phyloP scores from a whole-genome alignment of 768 basidiomycete species.

The Boletus insuetus region DNA sequence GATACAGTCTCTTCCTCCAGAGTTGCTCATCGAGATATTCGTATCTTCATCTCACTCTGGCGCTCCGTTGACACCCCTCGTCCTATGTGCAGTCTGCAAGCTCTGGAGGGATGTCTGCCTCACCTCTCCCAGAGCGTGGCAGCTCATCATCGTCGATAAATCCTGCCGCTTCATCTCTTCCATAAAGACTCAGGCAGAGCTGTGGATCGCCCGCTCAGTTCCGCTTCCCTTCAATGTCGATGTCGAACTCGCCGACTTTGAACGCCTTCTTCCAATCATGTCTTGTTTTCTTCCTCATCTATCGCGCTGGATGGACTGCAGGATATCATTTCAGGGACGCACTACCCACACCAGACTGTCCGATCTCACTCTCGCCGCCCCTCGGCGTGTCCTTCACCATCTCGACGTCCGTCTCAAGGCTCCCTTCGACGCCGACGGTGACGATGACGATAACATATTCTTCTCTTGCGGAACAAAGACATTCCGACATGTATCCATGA shows the following conservation, averaged over 20 bases:
- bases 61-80: conserved; percentile 48
- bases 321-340: conserved; percentile 38
- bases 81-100: conserved; percentile 51
- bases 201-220: conserved; percentile 53
- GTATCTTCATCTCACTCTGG: conserved; percentile 36
- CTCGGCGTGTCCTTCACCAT: conserved; percentile 27
- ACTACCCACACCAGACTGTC: conserved; percentile 29
- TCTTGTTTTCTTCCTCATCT: conserved; percentile 58
- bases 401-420: conserved; percentile 23
- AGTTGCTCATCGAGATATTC: conserved; percentile 66
- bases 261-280: conserved; percentile 59
- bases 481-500: conserved; percentile 44
- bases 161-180: conserved; percentile 31
- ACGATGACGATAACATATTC: conserved; percentile 25
- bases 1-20: conserved; percentile 47
- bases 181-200: conserved; percentile 45
- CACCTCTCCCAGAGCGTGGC: conserved; percentile 61
- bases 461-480: conserved; percentile 34
- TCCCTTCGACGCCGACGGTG: conserved; percentile 20
- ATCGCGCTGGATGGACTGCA: conserved; percentile 56
- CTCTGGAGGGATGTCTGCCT: conserved; percentile 57
- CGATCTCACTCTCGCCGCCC: conserved; percentile 18
- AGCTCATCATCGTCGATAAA: conserved; percentile 52
- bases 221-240: conserved; percentile 57
- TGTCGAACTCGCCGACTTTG: conserved; percentile 44